A percentile compares a stretch with the other conserved stretches of the same genome.
phyloP scores from a whole-genome alignment of 805 yeast species.

The Metschnikowia dekortorum region DNA sequence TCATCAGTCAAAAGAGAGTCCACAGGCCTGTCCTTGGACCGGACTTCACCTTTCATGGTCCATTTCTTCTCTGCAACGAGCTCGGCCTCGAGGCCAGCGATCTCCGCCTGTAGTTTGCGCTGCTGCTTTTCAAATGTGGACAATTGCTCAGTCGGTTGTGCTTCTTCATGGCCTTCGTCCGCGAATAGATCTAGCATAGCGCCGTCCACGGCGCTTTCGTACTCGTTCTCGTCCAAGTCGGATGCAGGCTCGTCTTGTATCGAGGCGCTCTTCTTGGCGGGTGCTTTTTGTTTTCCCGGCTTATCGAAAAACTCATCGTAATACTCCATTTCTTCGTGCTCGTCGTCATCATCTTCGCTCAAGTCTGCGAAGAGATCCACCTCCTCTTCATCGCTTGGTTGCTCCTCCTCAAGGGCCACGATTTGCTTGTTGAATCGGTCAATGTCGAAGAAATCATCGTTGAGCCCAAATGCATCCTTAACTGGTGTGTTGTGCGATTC shows the following conservation, averaged over 20 bases:
- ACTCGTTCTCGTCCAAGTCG: slow-evolving; percentile 54
- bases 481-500: slow-evolving; percentile 15
- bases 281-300: slow-evolving; percentile 27
- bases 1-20: slow-evolving; percentile 77
- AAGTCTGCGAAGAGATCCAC: slow-evolving; percentile 39
- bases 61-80: slow-evolving; percentile 87
- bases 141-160: slow-evolving; percentile 31
- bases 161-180: slow-evolving; percentile 26
- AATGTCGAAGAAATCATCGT: slow-evolving; percentile 79
- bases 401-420: slow-evolving; percentile 56
- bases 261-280: slow-evolving; percentile 30
- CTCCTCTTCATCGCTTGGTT: slow-evolving; percentile 28
- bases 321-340: slow-evolving; percentile 47
- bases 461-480: slow-evolving; percentile 61
- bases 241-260: slow-evolving; percentile 26
- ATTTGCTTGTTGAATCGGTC: slow-evolving; percentile 78
- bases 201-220: slow-evolving; percentile 53
- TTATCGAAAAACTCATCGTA: slow-evolving; percentile 65
- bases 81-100: slow-evolving; percentile 75
- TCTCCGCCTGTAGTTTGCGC: slow-evolving; percentile 67
- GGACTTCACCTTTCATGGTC: slow-evolving; percentile 92
- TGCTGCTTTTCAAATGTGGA: slow-evolving; percentile 86
- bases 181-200: slow-evolving; percentile 64
- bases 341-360: slow-evolving; percentile 30
- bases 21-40: slow-evolving; percentile 71